Evolutionary conservation across 2,329 filamentous ascomycete genomes (phyloP).

Genomic region (Diaporthe aspalathi): DNA sequence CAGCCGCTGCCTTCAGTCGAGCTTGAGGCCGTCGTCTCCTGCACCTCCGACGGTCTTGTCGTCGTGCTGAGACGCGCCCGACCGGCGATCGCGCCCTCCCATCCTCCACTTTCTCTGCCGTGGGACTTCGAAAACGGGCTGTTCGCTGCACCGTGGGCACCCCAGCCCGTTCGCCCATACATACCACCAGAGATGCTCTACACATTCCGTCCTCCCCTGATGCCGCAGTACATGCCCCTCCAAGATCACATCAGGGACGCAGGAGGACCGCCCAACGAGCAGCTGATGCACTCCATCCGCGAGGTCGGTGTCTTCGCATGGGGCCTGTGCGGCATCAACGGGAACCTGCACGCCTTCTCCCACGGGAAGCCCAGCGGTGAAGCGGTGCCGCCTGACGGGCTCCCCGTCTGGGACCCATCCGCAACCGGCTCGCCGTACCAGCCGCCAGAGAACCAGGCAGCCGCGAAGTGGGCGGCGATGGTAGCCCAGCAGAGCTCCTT

Average conservation of each 20-base stretch:
- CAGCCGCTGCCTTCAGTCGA: slow-evolving; percentile 66
- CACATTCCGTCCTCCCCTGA: slow-evolving; percentile 56
- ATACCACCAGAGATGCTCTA: slow-evolving; percentile 56
- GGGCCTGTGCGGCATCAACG: slow-evolving; percentile 84
- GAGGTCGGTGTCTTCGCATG: slow-evolving; percentile 91
- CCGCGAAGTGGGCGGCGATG: slow-evolving; percentile 44
- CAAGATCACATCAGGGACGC: slow-evolving; percentile 57
- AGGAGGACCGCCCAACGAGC: slow-evolving; percentile 66
- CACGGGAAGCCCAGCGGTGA: slow-evolving; percentile 72
- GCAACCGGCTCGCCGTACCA: slow-evolving; percentile 48
- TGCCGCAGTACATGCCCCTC: slow-evolving; percentile 58
- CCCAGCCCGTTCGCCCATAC: slow-evolving; percentile 68
- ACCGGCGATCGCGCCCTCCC: slow-evolving; percentile 72
- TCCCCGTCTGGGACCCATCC: slow-evolving; percentile 69
- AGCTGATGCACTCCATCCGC: slow-evolving; percentile 83
- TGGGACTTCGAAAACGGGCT: slow-evolving; percentile 70
- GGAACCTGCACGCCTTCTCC: slow-evolving; percentile 73
- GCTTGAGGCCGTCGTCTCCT: slow-evolving; percentile 90
- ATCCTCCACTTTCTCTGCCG: slow-evolving; percentile 58
- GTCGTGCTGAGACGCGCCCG: slow-evolving; percentile 82
- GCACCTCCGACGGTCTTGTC: slow-evolving; percentile 87
- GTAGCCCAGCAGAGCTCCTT: slow-evolving; percentile 19
- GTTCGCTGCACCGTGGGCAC: slow-evolving; percentile 84
- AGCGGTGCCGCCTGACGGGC: slow-evolving; percentile 68
- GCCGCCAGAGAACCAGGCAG: slow-evolving; percentile 52